Evolutionary conservation across 1,139 yeast genomes (phyloP).

Genomic region (Nematodospora anomalae): DNA sequence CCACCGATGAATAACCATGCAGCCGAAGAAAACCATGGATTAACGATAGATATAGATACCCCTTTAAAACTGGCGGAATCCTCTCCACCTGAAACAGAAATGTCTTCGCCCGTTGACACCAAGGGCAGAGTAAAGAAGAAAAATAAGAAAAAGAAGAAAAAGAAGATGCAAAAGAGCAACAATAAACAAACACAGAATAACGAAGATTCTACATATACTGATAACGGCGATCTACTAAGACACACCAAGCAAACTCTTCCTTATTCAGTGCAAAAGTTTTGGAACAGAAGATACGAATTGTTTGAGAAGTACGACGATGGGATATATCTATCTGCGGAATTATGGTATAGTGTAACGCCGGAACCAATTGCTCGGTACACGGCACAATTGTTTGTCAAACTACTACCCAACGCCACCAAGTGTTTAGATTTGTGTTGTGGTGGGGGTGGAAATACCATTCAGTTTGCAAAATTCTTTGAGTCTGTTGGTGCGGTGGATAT

Average conservation of each 20-base stretch:
- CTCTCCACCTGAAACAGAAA: not conserved
- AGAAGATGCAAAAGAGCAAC: constrained; percentile 3
- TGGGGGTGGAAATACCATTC: constrained; percentile 92
- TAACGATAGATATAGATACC: not conserved
- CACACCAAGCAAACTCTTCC: constrained; percentile 46
- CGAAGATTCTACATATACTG: constrained; percentile 18
- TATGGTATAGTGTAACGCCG: constrained; percentile 93
- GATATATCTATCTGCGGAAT: constrained; percentile 66
- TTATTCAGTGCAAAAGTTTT: constrained; percentile 49
- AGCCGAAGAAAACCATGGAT: not conserved
- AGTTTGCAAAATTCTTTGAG: constrained; percentile 63
- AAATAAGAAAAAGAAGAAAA: constrained; percentile 10
- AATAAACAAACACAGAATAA: constrained; percentile 2
- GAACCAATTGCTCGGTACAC: constrained; percentile 67
- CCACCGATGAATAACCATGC: not conserved
- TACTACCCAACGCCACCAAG: constrained; percentile 43
- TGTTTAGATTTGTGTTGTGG: constrained; percentile 85
- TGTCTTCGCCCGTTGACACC: constrained; percentile 1
- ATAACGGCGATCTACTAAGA: constrained; percentile 36
- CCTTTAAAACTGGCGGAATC: not conserved
- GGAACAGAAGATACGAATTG: constrained; percentile 57
- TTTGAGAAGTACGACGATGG: constrained; percentile 71
- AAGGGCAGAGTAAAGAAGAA: constrained; percentile 6
- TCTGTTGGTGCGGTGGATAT: constrained; percentile 68
- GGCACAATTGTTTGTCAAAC: constrained; percentile 51